Evolutionary conservation across 148 eudicot species (phyloP).

Genomic region (Gaultheria prostrata): DNA sequence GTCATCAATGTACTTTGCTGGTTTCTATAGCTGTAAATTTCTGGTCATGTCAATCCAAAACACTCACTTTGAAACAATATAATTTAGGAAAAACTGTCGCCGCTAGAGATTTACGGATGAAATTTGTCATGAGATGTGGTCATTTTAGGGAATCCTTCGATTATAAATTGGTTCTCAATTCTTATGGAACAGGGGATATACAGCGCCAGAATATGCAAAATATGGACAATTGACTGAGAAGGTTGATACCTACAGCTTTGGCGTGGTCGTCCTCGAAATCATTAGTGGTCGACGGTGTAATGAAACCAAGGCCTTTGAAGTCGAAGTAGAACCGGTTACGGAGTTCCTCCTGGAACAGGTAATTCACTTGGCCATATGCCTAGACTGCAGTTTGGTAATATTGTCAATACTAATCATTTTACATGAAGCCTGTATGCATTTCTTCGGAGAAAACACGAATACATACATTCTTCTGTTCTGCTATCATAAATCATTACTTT

Average conservation of each 20-base stretch:
- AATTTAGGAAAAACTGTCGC: neutral
- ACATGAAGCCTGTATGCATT: neutral
- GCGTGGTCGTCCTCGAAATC: conserved; percentile 41
- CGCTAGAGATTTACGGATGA: neutral
- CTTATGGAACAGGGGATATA: conserved; percentile 33
- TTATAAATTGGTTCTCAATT: neutral
- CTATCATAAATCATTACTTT: neutral
- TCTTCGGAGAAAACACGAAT: neutral
- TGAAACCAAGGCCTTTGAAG: neutral
- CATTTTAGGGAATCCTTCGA: neutral
- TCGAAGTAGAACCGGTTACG: conserved; percentile 11
- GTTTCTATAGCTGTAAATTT: neutral
- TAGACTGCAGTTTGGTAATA: neutral
- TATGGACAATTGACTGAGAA: conserved; percentile 49
- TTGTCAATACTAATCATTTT: neutral
- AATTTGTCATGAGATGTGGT: neutral
- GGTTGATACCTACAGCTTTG: conserved; percentile 45
- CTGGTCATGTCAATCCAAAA: neutral
- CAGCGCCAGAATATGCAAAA: conserved; percentile 47
- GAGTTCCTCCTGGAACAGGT: conserved; percentile 44
- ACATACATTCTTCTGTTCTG: neutral
- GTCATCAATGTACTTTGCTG: neutral
- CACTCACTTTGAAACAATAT: neutral
- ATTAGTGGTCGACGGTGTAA: conserved; percentile 34
- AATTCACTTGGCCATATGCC: neutral